phyloP scores from a whole-genome alignment of 192 early-diverging fungal genomes.

The Rhizophlyctis rosea region DNA sequence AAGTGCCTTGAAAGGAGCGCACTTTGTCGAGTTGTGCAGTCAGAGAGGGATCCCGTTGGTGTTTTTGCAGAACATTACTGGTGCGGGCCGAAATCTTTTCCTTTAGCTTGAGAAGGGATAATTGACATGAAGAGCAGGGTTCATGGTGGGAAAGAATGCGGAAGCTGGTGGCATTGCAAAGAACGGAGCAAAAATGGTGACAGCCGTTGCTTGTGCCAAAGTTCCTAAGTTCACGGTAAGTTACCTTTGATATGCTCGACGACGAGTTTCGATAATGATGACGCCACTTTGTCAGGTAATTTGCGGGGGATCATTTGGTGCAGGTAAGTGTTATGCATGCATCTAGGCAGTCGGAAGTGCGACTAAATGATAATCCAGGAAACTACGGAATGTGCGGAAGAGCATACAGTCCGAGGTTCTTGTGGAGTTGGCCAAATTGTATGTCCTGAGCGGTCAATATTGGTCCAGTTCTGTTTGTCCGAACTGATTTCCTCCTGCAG shows the following conservation, averaged over 20 bases:
- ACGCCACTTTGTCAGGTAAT: background rate
- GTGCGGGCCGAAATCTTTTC: background rate
- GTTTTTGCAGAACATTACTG: slow-evolving; percentile 95
- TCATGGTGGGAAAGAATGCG: slow-evolving; percentile 93
- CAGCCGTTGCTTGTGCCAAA: slow-evolving; percentile 86
- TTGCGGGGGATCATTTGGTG: background rate
- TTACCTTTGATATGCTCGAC: slow-evolving; percentile 68
- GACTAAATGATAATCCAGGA: slow-evolving; percentile 38
- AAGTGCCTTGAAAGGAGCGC: slow-evolving; percentile 88
- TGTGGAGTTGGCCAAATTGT: slow-evolving; percentile 93
- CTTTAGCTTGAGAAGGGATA: background rate
- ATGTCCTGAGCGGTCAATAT: slow-evolving; percentile 19
- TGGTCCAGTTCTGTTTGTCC: background rate
- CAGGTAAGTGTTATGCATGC: no score
- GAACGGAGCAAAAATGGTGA: slow-evolving; percentile 96
- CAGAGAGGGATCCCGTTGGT: slow-evolving; percentile 85
- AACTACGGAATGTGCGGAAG: slow-evolving; percentile 99
- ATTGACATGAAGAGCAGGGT: slow-evolving; percentile 41
- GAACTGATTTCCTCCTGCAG: slow-evolving; percentile 27
- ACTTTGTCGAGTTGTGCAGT: slow-evolving; percentile 87
- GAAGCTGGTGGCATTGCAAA: slow-evolving; percentile 96
- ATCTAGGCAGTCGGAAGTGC: slow-evolving; percentile 12
- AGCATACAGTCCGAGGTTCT: slow-evolving; percentile 87
- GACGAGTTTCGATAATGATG: background rate
- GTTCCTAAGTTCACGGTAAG: slow-evolving; percentile 94